Base-by-base conservation (phyloP, 768 basidiomycete species). In the Rhodosporidiobolus sp. region DNA sequence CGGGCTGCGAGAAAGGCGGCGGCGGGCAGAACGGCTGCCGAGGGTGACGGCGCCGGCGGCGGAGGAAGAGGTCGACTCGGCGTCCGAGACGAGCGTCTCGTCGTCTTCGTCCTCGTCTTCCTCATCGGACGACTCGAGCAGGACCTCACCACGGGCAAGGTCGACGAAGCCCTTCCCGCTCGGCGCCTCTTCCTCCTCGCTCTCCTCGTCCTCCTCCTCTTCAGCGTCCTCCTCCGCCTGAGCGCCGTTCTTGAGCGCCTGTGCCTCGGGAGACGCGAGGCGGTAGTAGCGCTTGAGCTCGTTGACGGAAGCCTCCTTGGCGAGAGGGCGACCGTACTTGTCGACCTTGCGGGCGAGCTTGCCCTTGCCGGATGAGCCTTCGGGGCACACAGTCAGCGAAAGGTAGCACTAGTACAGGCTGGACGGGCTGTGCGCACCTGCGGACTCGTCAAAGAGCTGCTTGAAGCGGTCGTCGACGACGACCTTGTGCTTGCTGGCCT, bases 381-480 rank as follows among this genome's bases (percentile, higher is more conserved):
- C 32, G 20, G 45, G 16, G 17, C 45, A 8, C 11, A 9, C 17
- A 4, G 6, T 16, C n/a, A 48, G 26, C 24, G 20, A 26, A 0
- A 6, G 16, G 46, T 35, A 19, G 9, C n/a, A 22, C 19, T n/a
- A 16, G 16, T 48, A 24, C 46, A 5, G 12, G 11, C n/a, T 12
- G 14, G 28, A 48, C 11, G 3, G 32, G 24, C 63, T 19, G 34
- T 1, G 30, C 56, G 53, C 34, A 72, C 72, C 43, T 38, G 62
- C 56, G 30, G 46, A 35, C 30, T 72, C 82, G 68, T 85, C 83
- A 55, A 97, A 87, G 28, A 96, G 85, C 65, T 85, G 83, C 80
- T 89, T 91, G 85, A 98, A 99, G 32, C 96, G 88, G 19, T 93
- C 88, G 80, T 99, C 96, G 49, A 97, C 86, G 64, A 90, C 86